These are phyloP conservation scores for Trichosporon coremiiforme DNA, from an alignment of 1,284 basidiomycete genomes.

Conservation along the genomic window DNA sequence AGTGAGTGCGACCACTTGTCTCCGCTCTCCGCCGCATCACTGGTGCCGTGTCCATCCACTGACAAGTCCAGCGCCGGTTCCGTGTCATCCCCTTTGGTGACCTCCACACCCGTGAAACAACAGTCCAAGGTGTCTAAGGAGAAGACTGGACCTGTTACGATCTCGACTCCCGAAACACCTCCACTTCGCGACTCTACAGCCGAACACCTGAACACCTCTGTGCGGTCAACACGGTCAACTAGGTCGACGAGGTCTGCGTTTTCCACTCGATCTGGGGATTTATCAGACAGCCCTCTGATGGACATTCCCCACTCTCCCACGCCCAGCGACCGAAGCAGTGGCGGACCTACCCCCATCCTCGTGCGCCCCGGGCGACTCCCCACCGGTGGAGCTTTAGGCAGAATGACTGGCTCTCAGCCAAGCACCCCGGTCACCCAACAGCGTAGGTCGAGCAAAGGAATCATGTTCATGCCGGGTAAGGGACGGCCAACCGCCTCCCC, in stretches of 20 bases:
- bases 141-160: background rate
- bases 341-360: background rate
- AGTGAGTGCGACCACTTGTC: background rate
- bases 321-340: slow-evolving; percentile 5
- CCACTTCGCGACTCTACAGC: slow-evolving; percentile 6
- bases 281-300: slow-evolving; percentile 16
- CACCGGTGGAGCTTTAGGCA: background rate
- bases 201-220: slow-evolving; percentile 1
- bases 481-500: background rate
- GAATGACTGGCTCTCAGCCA: slow-evolving; percentile 1
- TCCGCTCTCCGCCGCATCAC: background rate
- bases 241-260: slow-evolving; percentile 13
- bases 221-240: background rate
- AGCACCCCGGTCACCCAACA: background rate
- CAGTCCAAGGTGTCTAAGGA: background rate
- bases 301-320: slow-evolving; percentile 8
- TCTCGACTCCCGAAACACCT: slow-evolving; percentile 1
- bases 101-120: slow-evolving; percentile 1
- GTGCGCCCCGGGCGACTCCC: slow-evolving; percentile 12
- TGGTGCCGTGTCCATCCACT: background rate
- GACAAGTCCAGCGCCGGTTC: background rate
- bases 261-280: slow-evolving; percentile 1
- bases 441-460: slow-evolving; percentile 3
- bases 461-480: slow-evolving; percentile 14
- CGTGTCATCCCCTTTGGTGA: slow-evolving; percentile 4